Percentiles rank a stretch among this genome's conserved stretches.
Evolutionary conservation across 495 filamentous ascomycete species (phyloP).

Genomic region (Aspergillus mulundensis): DNA sequence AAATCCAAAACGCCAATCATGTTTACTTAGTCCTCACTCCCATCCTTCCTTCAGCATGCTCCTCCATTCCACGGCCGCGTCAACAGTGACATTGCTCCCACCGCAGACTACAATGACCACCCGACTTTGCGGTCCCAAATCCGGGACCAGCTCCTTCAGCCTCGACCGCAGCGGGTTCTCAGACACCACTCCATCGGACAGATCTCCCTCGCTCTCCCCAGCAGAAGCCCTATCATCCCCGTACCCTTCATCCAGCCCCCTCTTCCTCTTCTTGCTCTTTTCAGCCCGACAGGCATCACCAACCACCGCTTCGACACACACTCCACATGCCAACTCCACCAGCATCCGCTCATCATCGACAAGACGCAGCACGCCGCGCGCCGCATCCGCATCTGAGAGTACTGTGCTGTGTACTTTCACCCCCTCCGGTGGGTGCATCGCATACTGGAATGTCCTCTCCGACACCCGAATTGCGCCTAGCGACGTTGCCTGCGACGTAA

Average conservation of each 20-base stretch:
- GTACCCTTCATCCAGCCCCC: conserved; percentile 36
- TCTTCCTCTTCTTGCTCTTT: conserved; percentile 36
- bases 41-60: conserved; percentile 43
- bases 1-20: background rate
- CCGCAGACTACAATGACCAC: conserved; percentile 88
- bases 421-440: conserved; percentile 33
- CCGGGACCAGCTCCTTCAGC: conserved; percentile 57
- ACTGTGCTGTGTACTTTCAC: conserved; percentile 60
- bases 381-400: conserved; percentile 75
- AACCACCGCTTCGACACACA: conserved; percentile 60
- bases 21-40: conserved; percentile 15
- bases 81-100: conserved; percentile 68
- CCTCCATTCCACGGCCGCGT: conserved; percentile 61
- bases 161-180: conserved; percentile 39
- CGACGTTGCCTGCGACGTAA: conserved; percentile 77
- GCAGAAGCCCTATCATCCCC: conserved; percentile 37
- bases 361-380: conserved; percentile 67
- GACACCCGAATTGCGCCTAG: conserved; percentile 75
- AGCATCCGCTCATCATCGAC: conserved; percentile 78
- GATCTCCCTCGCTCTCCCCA: conserved; percentile 32
- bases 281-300: conserved; percentile 25
- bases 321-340: conserved; percentile 81
- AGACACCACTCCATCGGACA: background rate
- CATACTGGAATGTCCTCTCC: conserved; percentile 65
- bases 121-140: conserved; percentile 54